phyloP scores from a whole-genome alignment of 1,139 yeast genomes.

The Hemisphaericaspora lyxosophila region DNA sequence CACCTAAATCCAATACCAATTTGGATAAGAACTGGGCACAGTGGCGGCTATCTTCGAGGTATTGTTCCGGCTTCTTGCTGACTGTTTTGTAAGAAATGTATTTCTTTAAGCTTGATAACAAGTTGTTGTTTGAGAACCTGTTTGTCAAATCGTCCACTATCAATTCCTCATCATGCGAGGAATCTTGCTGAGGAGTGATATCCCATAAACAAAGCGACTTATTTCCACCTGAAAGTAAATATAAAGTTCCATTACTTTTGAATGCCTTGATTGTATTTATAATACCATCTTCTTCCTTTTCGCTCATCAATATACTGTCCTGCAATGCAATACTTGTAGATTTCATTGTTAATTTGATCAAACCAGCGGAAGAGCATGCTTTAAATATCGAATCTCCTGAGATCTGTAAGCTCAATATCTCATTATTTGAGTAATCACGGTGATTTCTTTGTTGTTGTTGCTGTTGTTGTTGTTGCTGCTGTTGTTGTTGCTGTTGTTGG shows the following conservation, averaged over 20 bases:
- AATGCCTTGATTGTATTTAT: constrained; percentile 29
- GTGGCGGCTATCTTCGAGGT: constrained; percentile 76
- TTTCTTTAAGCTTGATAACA: constrained; percentile 61
- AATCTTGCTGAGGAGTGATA: constrained; percentile 23
- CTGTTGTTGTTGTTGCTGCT: not conserved
- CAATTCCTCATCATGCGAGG: not conserved
- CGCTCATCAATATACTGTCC: constrained; percentile 13
- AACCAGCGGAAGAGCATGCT: constrained; percentile 54
- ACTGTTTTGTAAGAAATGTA: constrained; percentile 74
- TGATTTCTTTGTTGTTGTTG: not conserved
- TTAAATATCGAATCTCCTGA: constrained; percentile 52
- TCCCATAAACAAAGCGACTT: constrained; percentile 40
- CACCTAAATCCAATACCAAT: constrained; percentile 70
- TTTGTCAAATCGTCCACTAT: constrained; percentile 4
- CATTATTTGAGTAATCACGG: constrained; percentile 21
- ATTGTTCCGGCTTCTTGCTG: constrained; percentile 64
- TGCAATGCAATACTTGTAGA: constrained; percentile 15
- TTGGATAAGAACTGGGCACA: constrained; percentile 78
- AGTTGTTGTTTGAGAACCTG: constrained; percentile 48
- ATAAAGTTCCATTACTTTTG: constrained; percentile 22
- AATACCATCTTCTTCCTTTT: constrained; percentile 19
- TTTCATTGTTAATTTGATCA: constrained; percentile 52
- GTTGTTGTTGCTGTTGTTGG: not conserved
- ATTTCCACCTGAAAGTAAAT: constrained; percentile 40
- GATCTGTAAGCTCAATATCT: constrained; percentile 45